A percentile compares a stretch with the other conserved stretches of the same genome.
These are phyloP conservation scores for Diaporthe citriasiana DNA, from an alignment of 2,329 filamentous ascomycete genomes.

Conservation along the genomic window DNA sequence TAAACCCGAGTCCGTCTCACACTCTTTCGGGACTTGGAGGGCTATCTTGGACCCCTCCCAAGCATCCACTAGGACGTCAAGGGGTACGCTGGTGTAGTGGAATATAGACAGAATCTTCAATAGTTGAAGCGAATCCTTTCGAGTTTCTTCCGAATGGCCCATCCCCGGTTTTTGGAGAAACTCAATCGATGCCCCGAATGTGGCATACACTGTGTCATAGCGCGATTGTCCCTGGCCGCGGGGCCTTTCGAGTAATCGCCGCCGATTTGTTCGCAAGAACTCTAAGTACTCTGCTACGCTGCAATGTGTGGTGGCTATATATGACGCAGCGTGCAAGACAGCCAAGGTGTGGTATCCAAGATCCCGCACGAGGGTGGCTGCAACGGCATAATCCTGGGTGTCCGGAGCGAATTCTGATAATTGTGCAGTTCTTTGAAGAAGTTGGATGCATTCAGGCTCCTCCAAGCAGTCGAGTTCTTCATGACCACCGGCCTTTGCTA, in stretches of 20 bases:
- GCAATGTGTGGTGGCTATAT: not conserved
- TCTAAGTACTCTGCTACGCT: not conserved
- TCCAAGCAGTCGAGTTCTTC: not conserved
- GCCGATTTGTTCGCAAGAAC: not conserved
- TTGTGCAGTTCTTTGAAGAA: not conserved
- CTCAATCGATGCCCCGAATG: not conserved
- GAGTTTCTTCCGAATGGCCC: not conserved
- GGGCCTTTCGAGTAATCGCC: not conserved
- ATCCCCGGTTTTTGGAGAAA: not conserved
- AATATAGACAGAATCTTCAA: not conserved
- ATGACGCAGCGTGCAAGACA: not conserved
- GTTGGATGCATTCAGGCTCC: not conserved
- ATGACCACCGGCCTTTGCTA: not conserved
- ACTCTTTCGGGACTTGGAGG: not conserved
- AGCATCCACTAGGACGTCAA: not conserved
- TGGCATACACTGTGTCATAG: not conserved
- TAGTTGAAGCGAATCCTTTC: not conserved
- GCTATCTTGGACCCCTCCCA: not conserved
- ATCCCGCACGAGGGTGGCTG: not conserved
- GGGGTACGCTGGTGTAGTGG: not conserved
- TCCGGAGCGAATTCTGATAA: not conserved
- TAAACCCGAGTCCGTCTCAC: fast-evolving
- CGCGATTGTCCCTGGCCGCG: not conserved
- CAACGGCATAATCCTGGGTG: not conserved
- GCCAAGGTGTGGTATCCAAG: not conserved